These are phyloP conservation scores for Myriosclerotinia scirpicola DNA, from an alignment of 2,329 filamentous ascomycete species.

Conservation along the genomic window DNA sequence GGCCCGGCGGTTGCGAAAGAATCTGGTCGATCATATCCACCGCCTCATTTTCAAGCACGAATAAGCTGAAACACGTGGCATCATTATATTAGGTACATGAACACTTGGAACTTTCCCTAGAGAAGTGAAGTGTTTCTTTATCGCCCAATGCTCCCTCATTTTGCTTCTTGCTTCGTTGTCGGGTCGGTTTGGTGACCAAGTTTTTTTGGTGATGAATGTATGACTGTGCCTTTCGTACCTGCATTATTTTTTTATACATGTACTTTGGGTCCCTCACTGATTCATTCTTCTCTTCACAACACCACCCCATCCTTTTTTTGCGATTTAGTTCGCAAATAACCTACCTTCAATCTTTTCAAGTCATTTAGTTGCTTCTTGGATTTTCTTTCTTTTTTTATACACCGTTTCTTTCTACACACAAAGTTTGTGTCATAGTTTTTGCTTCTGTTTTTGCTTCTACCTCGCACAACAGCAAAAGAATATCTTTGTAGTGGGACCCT, in stretches of 20 bases:
- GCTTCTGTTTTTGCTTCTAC: conserved; percentile 8
- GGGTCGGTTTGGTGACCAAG: conserved; percentile 9
- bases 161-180: conserved; percentile 21
- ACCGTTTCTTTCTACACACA: conserved; percentile 1
- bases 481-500: background rate
- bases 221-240: conserved; percentile 12
- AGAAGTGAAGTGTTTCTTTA: conserved; percentile 23
- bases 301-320: conserved; percentile 6
- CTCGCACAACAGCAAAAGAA: background rate
- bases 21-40: conserved; percentile 20
- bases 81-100: conserved; percentile 14
- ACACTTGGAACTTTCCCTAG: conserved; percentile 3
- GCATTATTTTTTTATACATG: conserved; percentile 23
- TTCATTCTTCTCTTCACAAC: conserved; percentile 19
- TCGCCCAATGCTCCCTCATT: conserved; percentile 20
- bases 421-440: background rate
- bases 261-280: background rate
- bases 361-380: conserved; percentile 20
- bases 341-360: conserved; percentile 11
- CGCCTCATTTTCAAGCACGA: conserved; percentile 23
- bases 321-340: conserved; percentile 7
- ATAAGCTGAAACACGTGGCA: conserved; percentile 24
- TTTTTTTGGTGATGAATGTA: background rate
- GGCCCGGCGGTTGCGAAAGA: conserved; percentile 20
- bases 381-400: conserved; percentile 5